A percentile compares a stretch with the other conserved stretches of the same genome.
phyloP scores from a whole-genome alignment of 2,329 filamentous ascomycete genomes.

The Diaporthe ilicicola region DNA sequence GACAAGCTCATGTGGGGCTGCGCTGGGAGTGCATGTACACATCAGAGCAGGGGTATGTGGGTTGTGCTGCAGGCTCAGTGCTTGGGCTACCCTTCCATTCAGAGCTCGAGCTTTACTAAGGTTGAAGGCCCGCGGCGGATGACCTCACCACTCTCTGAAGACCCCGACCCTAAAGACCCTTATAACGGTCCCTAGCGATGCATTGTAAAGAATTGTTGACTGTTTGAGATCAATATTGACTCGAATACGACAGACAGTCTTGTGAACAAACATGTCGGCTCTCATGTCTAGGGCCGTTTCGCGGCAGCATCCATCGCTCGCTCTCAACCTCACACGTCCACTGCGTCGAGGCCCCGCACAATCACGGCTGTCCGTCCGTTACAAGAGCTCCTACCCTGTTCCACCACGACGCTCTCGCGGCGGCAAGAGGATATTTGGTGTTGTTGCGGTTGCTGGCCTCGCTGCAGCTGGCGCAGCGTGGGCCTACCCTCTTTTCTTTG shows the following conservation, averaged over 20 bases:
- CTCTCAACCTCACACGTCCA: constrained; percentile 1
- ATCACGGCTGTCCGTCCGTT: not conserved
- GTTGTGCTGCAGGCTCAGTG: not conserved
- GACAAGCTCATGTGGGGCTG: constrained; percentile 16
- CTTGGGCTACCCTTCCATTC: constrained; percentile 26
- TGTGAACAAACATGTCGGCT: constrained; percentile 24
- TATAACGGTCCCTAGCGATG: constrained; percentile 7
- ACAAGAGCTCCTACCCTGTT: constrained; percentile 23
- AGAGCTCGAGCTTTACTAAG: constrained; percentile 32
- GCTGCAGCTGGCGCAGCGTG: constrained; percentile 15
- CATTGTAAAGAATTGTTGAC: not conserved
- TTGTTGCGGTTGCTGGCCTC: constrained; percentile 13
- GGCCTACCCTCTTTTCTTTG: constrained; percentile 32
- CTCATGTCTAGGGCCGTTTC: constrained; percentile 22
- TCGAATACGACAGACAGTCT: not conserved
- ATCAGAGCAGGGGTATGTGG: not conserved
- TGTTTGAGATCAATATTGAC: not conserved
- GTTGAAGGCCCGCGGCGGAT: constrained; percentile 6
- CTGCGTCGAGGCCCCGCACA: constrained; percentile 9
- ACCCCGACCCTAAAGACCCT: not conserved
- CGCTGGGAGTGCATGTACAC: constrained; percentile 8
- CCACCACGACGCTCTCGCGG: constrained; percentile 16
- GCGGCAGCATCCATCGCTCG: constrained; percentile 18
- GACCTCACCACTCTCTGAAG: constrained; percentile 30
- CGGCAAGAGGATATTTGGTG: constrained; percentile 2